Conservation (phyloP, 2,329 filamentous ascomycete species). For the Rutstroemia sp. region DNA sequence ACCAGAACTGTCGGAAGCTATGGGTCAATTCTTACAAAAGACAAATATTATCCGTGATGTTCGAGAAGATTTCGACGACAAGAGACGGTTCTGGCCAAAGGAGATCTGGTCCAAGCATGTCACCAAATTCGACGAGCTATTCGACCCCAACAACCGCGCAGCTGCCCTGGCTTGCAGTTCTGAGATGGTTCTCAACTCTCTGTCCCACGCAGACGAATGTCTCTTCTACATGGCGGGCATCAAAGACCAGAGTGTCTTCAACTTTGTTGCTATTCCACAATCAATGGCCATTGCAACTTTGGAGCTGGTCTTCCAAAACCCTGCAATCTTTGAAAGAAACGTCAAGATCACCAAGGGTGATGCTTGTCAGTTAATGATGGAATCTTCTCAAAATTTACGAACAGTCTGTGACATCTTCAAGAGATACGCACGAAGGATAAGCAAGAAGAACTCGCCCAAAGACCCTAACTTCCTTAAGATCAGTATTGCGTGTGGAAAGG, state of each 20-base stretch:
- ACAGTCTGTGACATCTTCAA: conserved; percentile 78
- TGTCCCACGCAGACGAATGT: conserved; percentile 84
- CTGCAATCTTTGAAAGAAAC: conserved; percentile 74
- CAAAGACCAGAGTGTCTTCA: conserved; percentile 95
- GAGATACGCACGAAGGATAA: conserved; percentile 70
- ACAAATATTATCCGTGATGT: conserved; percentile 98
- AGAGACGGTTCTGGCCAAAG: conserved; percentile 86
- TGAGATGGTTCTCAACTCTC: conserved; percentile 87
- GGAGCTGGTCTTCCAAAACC: conserved; percentile 88
- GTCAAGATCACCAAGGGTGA: conserved; percentile 96
- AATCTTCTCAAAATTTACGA: conserved; percentile 84
- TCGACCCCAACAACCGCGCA: conserved; percentile 70
- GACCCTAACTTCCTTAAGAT: conserved; percentile 92
- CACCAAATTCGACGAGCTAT: conserved; percentile 80
- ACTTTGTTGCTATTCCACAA: conserved; percentile 96
- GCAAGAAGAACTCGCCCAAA: conserved; percentile 86
- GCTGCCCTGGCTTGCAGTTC: conserved; percentile 79
- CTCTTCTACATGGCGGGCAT: conserved; percentile 97
- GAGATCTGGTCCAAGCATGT: conserved; percentile 98
- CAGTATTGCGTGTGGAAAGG: conserved; percentile 81
- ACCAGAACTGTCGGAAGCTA: conserved; percentile 79
- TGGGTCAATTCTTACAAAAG: conserved; percentile 97
- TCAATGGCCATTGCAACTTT: conserved; percentile 95
- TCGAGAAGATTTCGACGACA: conserved; percentile 80
- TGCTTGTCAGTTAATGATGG: conserved; percentile 83